phyloP scores from a whole-genome alignment of 192 early-diverging fungal species.

The Coemansia sp. region DNA sequence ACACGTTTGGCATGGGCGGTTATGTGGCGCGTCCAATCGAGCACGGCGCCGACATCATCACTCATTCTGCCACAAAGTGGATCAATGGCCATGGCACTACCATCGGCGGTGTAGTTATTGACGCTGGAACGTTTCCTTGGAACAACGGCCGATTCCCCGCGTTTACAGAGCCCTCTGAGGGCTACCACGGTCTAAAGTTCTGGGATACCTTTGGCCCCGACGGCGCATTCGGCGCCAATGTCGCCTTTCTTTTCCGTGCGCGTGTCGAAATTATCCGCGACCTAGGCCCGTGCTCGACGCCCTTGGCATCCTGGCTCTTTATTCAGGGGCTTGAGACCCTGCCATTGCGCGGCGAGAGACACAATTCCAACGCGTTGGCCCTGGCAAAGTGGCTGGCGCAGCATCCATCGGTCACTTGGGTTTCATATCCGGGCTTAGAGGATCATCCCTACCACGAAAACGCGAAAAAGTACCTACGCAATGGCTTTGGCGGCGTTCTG shows the following conservation, averaged over 20 bases:
- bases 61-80: slow-evolving; percentile 95
- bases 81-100: slow-evolving; percentile 88
- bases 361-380: slow-evolving; percentile 73
- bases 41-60: slow-evolving; percentile 95
- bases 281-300: slow-evolving; percentile 80
- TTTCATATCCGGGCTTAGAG: slow-evolving; percentile 84
- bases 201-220: slow-evolving; percentile 83
- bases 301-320: slow-evolving; percentile 86
- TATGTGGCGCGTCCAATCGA: slow-evolving; percentile 83
- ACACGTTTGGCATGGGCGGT: slow-evolving; percentile 93
- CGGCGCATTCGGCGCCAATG: slow-evolving; percentile 55
- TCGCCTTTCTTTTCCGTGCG: slow-evolving; percentile 75
- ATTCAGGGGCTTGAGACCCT: slow-evolving; percentile 91
- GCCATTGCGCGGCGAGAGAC: slow-evolving; percentile 84
- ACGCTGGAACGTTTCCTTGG: slow-evolving; percentile 87
- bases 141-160: slow-evolving; percentile 84
- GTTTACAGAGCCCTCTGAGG: slow-evolving; percentile 75
- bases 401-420: slow-evolving; percentile 78
- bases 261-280: slow-evolving; percentile 86
- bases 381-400: slow-evolving; percentile 79
- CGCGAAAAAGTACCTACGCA: slow-evolving; percentile 79
- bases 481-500: slow-evolving; percentile 87
- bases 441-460: slow-evolving; percentile 73
- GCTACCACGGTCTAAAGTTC: slow-evolving; percentile 87
- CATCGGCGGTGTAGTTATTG: slow-evolving; percentile 88